Evolutionary conservation across 2,329 filamentous ascomycete species (phyloP).

Genomic region (Alternaria sp.): DNA sequence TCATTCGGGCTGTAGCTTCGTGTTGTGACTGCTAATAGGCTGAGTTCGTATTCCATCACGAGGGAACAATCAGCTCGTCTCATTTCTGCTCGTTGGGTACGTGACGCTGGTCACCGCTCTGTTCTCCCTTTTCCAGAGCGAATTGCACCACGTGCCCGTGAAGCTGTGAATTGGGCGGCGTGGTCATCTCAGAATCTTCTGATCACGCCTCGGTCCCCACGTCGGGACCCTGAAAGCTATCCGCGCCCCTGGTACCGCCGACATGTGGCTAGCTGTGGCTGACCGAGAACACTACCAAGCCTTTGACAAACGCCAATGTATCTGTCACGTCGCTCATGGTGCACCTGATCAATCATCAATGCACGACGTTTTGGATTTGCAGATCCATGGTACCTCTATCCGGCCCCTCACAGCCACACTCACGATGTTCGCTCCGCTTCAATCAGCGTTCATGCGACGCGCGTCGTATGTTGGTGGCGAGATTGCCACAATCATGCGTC

Average conservation of each 20-base stretch:
- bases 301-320: slow-evolving; percentile 4
- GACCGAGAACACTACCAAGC: slow-evolving; percentile 4
- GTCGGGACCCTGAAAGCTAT: slow-evolving; percentile 10
- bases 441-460: slow-evolving; percentile 21
- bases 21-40: slow-evolving; percentile 16
- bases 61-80: slow-evolving; percentile 11
- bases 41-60: slow-evolving; percentile 37
- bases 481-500: slow-evolving; percentile 9
- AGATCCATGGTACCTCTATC: background rate
- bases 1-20: slow-evolving; percentile 24
- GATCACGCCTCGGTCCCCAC: slow-evolving; percentile 29
- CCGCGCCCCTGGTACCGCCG: slow-evolving; percentile 2
- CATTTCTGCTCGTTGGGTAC: slow-evolving; percentile 14
- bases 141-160: slow-evolving; percentile 41
- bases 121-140: slow-evolving; percentile 5
- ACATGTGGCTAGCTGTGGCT: slow-evolving; percentile 33
- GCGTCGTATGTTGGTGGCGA: slow-evolving; percentile 37
- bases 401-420: slow-evolving; percentile 10
- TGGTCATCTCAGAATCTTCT: slow-evolving; percentile 30
- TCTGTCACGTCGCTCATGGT: background rate
- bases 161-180: slow-evolving; percentile 30
- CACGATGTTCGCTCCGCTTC: slow-evolving; percentile 7
- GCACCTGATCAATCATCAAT: slow-evolving; percentile 3
- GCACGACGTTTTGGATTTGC: slow-evolving; percentile 7
- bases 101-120: slow-evolving; percentile 29